Evolutionary conservation across 371 early-diverging fungal species (phyloP), one percentile per base, ranked within the genome.

Genomic region (Rhizopus sp.): DNA sequence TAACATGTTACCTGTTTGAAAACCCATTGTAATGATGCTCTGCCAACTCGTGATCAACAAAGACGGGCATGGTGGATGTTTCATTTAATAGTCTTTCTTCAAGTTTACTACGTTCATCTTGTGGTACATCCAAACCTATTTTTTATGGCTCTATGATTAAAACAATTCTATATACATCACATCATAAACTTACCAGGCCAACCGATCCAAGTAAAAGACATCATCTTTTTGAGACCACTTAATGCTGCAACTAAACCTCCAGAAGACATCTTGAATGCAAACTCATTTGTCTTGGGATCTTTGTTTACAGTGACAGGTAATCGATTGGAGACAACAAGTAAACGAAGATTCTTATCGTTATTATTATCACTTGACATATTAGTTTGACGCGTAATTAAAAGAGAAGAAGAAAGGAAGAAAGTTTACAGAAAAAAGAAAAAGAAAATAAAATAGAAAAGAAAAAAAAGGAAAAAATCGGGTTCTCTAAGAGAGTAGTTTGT

Each of bases 271-370:
- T 82, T 88, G 79, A 93, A 95, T 50, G 71, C 66, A 47, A 82
- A 87, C 47, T 74, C 78, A 52, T 64, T 82, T 61, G 72, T 65
- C 10, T 60, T 64, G 7, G 82, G 78, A 57, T 88, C 84, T 66
- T 91, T 87, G 45, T 84, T 89, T 50, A 99, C 90, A 9, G 99
- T 97, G 59, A 99, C 89, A 41, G 99, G 99, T 32, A 99, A 83
- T 38, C 99, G 86, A 81, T 99, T 99, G n/a, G 98, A 97, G 2
- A 99, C 95, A n/a, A 99, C 96, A 32, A 99, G 81, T 23, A 99
- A 83, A 23, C 94, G 88, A 49, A 78, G 70, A 41, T 75, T 69
- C 38, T 67, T 70, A 32, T 70, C 63, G 23, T 67, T 59, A 33
- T 46, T 55, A 31, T 31, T 57, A 45, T 62, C 62, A 12, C 53